These are phyloP conservation scores for Aspergillus costaricaensis DNA, from an alignment of 2,329 filamentous ascomycete species.

Conservation along the genomic window DNA sequence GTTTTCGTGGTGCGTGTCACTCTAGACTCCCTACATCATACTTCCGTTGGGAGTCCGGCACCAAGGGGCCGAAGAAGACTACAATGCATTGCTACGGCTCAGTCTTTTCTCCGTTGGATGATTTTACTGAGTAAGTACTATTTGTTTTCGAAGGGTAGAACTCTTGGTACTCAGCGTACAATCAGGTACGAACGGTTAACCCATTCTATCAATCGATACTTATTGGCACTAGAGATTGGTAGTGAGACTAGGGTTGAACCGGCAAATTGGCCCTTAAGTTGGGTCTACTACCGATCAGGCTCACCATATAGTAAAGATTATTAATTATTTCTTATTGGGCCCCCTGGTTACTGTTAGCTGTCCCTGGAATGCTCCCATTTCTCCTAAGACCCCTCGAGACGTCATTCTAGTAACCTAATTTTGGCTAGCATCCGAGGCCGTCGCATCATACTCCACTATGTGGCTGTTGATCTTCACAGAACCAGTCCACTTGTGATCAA, in stretches of 20 bases:
- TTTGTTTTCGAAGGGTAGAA: no score
- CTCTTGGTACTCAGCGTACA: no score
- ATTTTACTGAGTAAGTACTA: no score
- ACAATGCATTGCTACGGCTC: no score
- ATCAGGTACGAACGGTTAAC: no score
- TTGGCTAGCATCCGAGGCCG: background rate
- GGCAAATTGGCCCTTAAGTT: background rate
- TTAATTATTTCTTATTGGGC: background rate
- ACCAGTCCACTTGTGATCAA: background rate
- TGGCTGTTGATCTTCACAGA: background rate
- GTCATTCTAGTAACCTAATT: background rate
- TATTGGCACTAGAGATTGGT: no score
- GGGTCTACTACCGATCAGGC: background rate
- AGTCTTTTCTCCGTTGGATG: no score
- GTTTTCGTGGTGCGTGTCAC: background rate
- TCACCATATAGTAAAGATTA: background rate
- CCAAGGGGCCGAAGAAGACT: no score
- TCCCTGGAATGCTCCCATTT: background rate
- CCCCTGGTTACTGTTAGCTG: background rate
- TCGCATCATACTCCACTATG: background rate
- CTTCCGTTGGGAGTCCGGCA: no score
- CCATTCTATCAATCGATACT: no score
- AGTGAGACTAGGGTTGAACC: no score
- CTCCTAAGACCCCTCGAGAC: background rate
- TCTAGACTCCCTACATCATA: no score